These are phyloP conservation scores for Wickerhamiella qilinensis DNA, from an alignment of 805 yeast species.

Conservation along the genomic window DNA sequence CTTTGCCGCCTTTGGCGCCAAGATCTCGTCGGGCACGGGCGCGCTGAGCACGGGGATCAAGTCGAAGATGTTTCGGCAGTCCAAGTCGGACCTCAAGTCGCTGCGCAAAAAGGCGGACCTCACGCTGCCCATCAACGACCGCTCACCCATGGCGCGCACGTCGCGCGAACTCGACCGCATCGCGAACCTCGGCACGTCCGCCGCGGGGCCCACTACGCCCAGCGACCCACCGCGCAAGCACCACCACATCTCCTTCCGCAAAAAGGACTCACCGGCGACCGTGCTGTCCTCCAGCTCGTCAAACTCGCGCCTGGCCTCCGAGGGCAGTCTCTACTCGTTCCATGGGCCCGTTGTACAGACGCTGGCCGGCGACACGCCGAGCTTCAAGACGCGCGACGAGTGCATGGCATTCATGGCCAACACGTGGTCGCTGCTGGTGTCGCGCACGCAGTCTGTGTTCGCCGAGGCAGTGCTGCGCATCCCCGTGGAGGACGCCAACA, in stretches of 20 bases:
- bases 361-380: slow-evolving; percentile 9
- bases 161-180: slow-evolving; percentile 23
- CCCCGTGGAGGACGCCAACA: slow-evolving; percentile 43
- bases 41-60: slow-evolving; percentile 16
- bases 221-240: slow-evolving; percentile 9
- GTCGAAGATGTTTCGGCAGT: slow-evolving; percentile 22
- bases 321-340: slow-evolving; percentile 27
- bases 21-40: slow-evolving; percentile 13
- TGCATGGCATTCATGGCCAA: slow-evolving; percentile 27
- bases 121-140: slow-evolving; percentile 14
- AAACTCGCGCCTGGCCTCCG: slow-evolving; percentile 27
- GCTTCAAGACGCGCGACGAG: slow-evolving; percentile 21
- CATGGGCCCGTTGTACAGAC: slow-evolving; percentile 17
- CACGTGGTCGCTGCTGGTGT: slow-evolving; percentile 33
- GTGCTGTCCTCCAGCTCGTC: slow-evolving; percentile 28
- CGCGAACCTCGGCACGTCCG: slow-evolving; percentile 20
- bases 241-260: slow-evolving; percentile 24
- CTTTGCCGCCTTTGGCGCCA: slow-evolving; percentile 14
- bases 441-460: slow-evolving; percentile 32
- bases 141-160: slow-evolving; percentile 21
- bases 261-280: slow-evolving; percentile 23
- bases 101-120: slow-evolving; percentile 16
- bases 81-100: slow-evolving; percentile 15
- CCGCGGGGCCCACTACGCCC: slow-evolving; percentile 6
- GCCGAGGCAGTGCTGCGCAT: slow-evolving; percentile 31